Percentiles rank a stretch among this genome's conserved stretches.
Conservation (phyloP, 345 rosid genomes). For the Cardamine chenopodiifolia region DNA sequence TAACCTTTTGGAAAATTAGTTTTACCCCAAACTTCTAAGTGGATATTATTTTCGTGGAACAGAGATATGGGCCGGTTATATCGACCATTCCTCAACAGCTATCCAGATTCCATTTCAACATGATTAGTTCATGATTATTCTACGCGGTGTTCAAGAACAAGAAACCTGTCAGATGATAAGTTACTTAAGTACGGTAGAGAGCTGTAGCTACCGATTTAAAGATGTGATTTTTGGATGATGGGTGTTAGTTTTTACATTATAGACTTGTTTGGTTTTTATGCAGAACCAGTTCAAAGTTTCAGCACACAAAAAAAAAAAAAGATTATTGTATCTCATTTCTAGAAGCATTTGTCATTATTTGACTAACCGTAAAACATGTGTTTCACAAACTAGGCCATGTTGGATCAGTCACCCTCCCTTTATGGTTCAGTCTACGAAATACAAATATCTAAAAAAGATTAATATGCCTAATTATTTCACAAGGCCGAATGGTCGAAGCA, state of each 20-base stretch:
- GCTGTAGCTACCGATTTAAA: constrained; percentile 31
- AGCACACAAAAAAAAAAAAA: background rate
- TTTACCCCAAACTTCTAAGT: background rate
- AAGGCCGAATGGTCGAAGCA: background rate
- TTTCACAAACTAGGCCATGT: constrained; percentile 3
- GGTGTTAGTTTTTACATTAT: background rate
- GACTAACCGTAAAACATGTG: constrained; percentile 22
- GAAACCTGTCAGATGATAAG: constrained; percentile 6
- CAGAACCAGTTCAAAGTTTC: constrained; percentile 22
- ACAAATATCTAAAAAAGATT: background rate
- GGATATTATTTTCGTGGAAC: constrained; percentile 24
- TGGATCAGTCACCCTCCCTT: background rate
- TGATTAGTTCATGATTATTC: constrained; percentile 70
- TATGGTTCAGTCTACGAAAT: background rate
- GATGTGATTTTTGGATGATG: constrained; percentile 10
- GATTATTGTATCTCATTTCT: constrained; percentile 22
- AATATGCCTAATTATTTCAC: background rate
- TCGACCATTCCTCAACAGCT: constrained; percentile 98
- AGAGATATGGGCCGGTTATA: constrained; percentile 96
- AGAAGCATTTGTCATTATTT: background rate
- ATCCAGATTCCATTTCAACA: constrained; percentile 94
- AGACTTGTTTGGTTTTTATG: constrained; percentile 26
- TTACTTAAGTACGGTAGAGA: constrained; percentile 24
- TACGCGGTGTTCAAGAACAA: constrained; percentile 24
- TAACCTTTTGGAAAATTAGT: constrained; percentile 6